Evolutionary conservation across 2,329 filamentous ascomycete species (phyloP).

Genomic region (Onygena corvina): DNA sequence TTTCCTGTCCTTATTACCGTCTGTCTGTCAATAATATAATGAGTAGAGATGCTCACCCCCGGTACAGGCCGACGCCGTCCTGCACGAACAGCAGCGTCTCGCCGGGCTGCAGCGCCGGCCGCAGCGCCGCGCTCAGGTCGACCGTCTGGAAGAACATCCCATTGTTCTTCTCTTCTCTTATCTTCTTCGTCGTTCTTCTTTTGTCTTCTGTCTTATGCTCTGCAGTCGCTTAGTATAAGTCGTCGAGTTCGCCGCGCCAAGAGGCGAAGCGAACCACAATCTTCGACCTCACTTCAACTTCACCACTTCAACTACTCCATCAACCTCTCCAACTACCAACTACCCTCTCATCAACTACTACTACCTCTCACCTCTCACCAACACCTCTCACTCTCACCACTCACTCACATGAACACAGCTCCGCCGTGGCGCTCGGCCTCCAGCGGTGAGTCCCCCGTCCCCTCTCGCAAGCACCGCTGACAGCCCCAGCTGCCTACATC

Average conservation of each 20-base stretch:
- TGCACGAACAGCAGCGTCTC: constrained; percentile 93
- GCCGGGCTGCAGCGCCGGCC: constrained; percentile 82
- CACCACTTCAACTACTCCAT: background rate
- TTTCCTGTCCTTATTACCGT: constrained; percentile 48
- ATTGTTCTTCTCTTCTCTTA: constrained; percentile 38
- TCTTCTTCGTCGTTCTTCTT: background rate
- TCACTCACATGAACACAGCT: constrained; percentile 27
- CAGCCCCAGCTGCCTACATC: constrained; percentile 45
- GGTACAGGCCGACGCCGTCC: constrained; percentile 92
- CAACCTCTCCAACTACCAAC: no score
- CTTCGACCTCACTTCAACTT: constrained; percentile 1
- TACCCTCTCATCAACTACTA: background rate
- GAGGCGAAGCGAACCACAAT: background rate
- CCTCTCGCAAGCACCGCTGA: background rate
- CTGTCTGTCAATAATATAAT: constrained; percentile 10
- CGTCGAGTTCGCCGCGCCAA: background rate
- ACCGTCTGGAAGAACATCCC: constrained; percentile 96
- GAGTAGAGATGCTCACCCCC: constrained; percentile 57
- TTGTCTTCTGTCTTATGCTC: background rate
- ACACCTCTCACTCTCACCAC: background rate
- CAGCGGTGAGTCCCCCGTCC: constrained; percentile 23
- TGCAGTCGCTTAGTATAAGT: background rate
- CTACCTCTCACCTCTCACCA: background rate
- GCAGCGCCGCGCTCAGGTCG: constrained; percentile 89
- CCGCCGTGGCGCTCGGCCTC: constrained; percentile 31